Evolutionary conservation across 164 flowering plant genomes (phyloP), one percentile per base, ranked within the genome.

Genomic region (Chloranthus sessilifolius): DNA sequence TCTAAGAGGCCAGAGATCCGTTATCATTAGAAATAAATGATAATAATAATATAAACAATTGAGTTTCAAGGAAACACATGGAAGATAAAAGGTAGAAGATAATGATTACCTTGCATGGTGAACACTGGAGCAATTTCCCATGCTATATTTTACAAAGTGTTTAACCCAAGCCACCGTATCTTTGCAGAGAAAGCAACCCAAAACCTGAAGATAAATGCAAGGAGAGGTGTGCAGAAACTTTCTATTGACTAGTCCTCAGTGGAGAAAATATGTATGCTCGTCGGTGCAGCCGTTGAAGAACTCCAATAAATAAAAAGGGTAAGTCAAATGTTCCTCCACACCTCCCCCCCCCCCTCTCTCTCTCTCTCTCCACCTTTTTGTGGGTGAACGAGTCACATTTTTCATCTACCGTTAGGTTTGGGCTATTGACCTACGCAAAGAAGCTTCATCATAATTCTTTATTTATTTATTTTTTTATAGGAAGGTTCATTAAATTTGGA

Each of bases 331-430:
- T 7, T 22, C 24, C 7, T 30, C 15, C 20, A 9, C 22, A 22
- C 7, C 24, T 38, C 47, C 20, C 38, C 2, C 53, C 39, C 23
- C 45, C 9, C n/a, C 27, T 43, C 39, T 53, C 37, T 41, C 15
- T 31, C 40, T 27, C 42, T 41, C 3, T 41, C 44, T 41, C n/a
- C 22, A 24, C 9, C 25, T 41, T 25, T n/a, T 37, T 25, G 54
- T 50, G 23, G 33, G 24, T 15, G 54, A 37, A 37, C 47, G 9
- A 27, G 50, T 33, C 15, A 31, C 46, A 4, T 10, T n/a, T 56
- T 59, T 48, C 62, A 47, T 42, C 53, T 34, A 36, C 40, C 41
- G 68, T 57, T 68, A 71, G 74, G 71, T 71, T n/a, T 37, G n/a
- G 42, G 16, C 7, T 29, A 26, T 67, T 67, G 73, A 74, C 78